Base-by-base conservation (phyloP, 2,329 filamentous ascomycete species). In the Lecanicillium sp. region DNA sequence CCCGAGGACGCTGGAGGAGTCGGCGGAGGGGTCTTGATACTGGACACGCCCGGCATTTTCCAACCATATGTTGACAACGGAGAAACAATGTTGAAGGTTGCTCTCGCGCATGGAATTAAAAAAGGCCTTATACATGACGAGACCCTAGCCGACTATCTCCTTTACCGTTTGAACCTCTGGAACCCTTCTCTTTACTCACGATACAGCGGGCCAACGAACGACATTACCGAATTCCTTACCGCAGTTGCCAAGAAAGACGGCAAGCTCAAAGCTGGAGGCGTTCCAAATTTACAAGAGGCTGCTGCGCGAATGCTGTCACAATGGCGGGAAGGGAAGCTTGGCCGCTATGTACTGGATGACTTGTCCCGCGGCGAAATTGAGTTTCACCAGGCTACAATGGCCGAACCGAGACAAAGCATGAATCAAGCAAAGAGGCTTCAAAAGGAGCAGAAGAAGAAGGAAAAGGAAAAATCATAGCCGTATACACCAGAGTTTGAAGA, bases 11-110 rank as follows among this genome's bases (percentile, higher is more conserved):
- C 50, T 44, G 65, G 58, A 14, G 60, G 52, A 4, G 51, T 68
- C 16, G 70, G 68, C 17, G 68, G 73, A 32, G 82, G 81, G 31
- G 81, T 95, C 5, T 95, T 92, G 57, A 65, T 96, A 31, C 67
- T 94, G 34, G 92, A 98, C 61, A 95, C 90, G 0, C 92, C 92
- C 0, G 92, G 92, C 34, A 89, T 98, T 8, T 98, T 96, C 59
- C 78, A 95, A 43, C 92, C 92, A 0, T 95, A 94, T 57, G 83
- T 96, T 19, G 75, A 82, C 0, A 78, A 94, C 52, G 74, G 84
- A 13, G 83, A 92, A 56, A 78, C 80, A 33, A 98, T 98, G 92
- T 69, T 98, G 45, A 96, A 95, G 62, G 74, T 98, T n/a, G 83
- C 89, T 2, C 74, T 96, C 1, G 88, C 86, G 37, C 87, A 90